A percentile compares a stretch with the other conserved stretches of the same genome.
Conservation (phyloP, 2,329 filamentous ascomycete genomes). For the Macrophomina pseudophaseolina region DNA sequence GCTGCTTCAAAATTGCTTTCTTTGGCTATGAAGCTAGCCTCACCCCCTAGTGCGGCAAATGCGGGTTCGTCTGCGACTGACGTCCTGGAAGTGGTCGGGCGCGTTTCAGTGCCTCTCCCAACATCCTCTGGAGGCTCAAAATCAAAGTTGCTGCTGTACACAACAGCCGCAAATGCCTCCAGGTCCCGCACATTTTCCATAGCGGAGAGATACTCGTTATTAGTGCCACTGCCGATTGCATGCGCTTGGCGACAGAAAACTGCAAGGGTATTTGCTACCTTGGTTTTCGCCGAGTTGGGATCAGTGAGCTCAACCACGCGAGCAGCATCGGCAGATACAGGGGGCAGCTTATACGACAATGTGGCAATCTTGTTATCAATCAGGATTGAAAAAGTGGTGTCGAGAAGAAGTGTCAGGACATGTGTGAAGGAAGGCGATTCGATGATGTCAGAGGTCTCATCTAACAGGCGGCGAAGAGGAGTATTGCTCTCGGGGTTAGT, state of each 20-base stretch:
- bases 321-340: conserved; percentile 46
- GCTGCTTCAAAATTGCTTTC: conserved; percentile 69
- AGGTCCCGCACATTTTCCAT: conserved; percentile 79
- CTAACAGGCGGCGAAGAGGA: conserved; percentile 80
- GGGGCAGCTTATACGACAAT: conserved; percentile 73
- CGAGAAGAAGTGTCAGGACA: conserved; percentile 83
- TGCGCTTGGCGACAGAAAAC: conserved; percentile 91
- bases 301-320: conserved; percentile 59
- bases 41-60: conserved; percentile 30
- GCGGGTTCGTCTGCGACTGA: conserved; percentile 11
- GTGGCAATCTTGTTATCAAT: conserved; percentile 81
- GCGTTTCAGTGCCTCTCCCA: conserved; percentile 22
- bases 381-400: conserved; percentile 83
- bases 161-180: conserved; percentile 83
- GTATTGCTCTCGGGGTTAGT: conserved; percentile 39
- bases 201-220: conserved; percentile 60
- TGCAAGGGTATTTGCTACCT: conserved; percentile 87
- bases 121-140: conserved; percentile 50
- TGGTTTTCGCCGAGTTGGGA: conserved; percentile 61
- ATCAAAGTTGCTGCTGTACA: conserved; percentile 82
- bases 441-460: conserved; percentile 94
- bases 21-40: conserved; percentile 30
- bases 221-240: conserved; percentile 71
- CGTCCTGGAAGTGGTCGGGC: conserved; percentile 29
- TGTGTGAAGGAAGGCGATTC: conserved; percentile 91